Base-by-base conservation (phyloP, 345 rosid genomes). In the Eucalyptus albens region DNA sequence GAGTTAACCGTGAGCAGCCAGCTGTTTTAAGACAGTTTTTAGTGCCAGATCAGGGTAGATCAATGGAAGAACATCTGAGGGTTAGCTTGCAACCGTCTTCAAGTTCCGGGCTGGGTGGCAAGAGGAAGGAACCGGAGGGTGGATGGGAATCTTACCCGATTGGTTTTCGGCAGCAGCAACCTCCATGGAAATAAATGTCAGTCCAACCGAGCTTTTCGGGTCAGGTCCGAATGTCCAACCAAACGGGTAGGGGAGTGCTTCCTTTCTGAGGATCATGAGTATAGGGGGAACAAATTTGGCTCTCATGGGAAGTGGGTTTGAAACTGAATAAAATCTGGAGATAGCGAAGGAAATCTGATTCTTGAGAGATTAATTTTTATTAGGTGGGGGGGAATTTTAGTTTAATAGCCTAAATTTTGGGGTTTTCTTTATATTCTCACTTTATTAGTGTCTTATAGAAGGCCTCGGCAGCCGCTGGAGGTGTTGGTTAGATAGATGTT, bases 51-150 rank as follows among this genome's bases (percentile, higher is more conserved):
- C 97, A 94, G 89, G 92, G 92, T 45, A 93, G 93, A 90, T 87
- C 93, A 6, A 62, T 92, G 88, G 96, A 95, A 86, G 99, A 97
- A 91, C 96, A 92, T 80, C 83, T 92, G 29, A 92, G 95, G 91
- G 91, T 91, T 85, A 93, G 91, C 89, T 90, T 94, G 50, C 98
- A 94, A 59, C 93, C 96, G 26, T 90, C 97, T 26, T 93, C 97
- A 7, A 92, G 96, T 91, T 93, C 97, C 33, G 94, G 94, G 81
- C 90, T 92, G n/a, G 96, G 95, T 56, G 95, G 91, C 49, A 98
- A 96, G 90, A 94, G 98, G 91, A 97, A 96, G 94, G 98, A 96
- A 91, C 98, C 97, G 0, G 99, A 98, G 82, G 87, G 95, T 33
- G 96, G 96, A 37, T 94, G 98, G 98, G 99, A 97, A 40, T 86